phyloP scores from a whole-genome alignment of 768 basidiomycete species.

The Xanthoconium purpureum region DNA sequence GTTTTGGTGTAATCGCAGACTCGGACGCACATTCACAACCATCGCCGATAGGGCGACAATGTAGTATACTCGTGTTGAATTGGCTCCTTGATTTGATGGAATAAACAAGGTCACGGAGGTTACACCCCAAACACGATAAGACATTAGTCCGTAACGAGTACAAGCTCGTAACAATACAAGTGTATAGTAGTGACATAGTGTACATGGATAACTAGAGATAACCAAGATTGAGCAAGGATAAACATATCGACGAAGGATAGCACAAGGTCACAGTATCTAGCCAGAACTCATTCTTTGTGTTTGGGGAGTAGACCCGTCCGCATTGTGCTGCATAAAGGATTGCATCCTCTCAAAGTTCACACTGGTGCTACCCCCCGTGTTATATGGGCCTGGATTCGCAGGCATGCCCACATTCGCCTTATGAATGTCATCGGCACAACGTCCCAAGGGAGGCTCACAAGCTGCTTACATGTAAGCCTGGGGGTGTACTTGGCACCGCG shows the following conservation, averaged over 20 bases:
- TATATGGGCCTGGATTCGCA: constrained; percentile 21
- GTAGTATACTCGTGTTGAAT: constrained; percentile 61
- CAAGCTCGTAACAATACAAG: constrained; percentile 1
- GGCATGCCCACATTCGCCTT: constrained; percentile 16
- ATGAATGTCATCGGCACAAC: not conserved
- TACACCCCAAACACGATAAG: constrained; percentile 37
- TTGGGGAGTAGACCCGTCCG: constrained; percentile 29
- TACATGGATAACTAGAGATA: not conserved
- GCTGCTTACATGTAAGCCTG: constrained; percentile 19
- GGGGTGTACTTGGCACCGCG: constrained; percentile 9
- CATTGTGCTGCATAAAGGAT: constrained; percentile 44
- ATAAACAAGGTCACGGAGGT: too few species aligned
- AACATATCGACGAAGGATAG: not conserved
- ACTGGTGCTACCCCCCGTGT: constrained; percentile 15
- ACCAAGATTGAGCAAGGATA: not conserved
- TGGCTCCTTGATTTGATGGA: too few species aligned
- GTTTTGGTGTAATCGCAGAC: constrained; percentile 15
- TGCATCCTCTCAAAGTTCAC: constrained; percentile 43
- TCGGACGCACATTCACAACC: not conserved
- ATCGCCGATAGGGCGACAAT: constrained; percentile 55
- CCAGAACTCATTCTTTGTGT: constrained; percentile 21
- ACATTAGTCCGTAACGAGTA: not conserved
- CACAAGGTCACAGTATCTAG: constrained; percentile 1
- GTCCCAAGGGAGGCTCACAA: not conserved
- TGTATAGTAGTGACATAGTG: constrained; percentile 9